Evolutionary conservation across 768 basidiomycete species (phyloP).

Genomic region (Clitopilus hobsonii): DNA sequence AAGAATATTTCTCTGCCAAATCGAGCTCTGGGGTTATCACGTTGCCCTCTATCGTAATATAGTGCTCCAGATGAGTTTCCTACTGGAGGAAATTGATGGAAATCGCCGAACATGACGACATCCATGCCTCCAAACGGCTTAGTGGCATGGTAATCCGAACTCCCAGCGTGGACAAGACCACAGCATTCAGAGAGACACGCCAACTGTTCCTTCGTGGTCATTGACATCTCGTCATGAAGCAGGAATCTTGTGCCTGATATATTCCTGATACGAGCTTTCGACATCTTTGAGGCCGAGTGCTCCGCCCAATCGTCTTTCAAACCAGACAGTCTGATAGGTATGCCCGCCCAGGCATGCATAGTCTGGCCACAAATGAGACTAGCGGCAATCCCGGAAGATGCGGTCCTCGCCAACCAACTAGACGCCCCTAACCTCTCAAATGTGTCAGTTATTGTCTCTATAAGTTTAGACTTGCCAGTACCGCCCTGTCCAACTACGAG

Average conservation of each 20-base stretch:
- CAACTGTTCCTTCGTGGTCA: not conserved
- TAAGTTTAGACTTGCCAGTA: conserved; percentile 36
- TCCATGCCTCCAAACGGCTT: conserved; percentile 16
- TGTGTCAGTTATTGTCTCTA: conserved; percentile 28
- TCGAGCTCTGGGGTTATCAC: not conserved
- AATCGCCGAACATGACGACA: conserved; percentile 27
- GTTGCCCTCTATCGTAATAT: conserved; percentile 5
- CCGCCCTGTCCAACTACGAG: conserved; percentile 36
- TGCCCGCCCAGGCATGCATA: conserved; percentile 23
- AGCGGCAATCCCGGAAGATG: conserved; percentile 34
- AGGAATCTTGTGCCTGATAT: conserved; percentile 16
- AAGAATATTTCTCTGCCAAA: conserved; percentile 18
- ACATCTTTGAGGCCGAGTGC: not conserved
- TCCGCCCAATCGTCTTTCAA: too few relatives aligned
- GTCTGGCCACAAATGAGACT: conserved; percentile 32
- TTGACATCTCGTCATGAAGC: conserved; percentile 29
- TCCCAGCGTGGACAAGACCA: not conserved
- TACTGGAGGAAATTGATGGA: conserved; percentile 29
- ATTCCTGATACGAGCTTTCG: conserved; percentile 3
- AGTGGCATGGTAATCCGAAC: not conserved
- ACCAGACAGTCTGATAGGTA: conserved; percentile 7
- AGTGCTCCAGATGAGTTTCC: conserved; percentile 19
- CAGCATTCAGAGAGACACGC: not conserved
- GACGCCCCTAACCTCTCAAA: conserved; percentile 17
- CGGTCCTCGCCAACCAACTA: conserved; percentile 26